Evolutionary conservation across 805 yeast genomes (phyloP).

Genomic region (Kazachstania martiniae): DNA sequence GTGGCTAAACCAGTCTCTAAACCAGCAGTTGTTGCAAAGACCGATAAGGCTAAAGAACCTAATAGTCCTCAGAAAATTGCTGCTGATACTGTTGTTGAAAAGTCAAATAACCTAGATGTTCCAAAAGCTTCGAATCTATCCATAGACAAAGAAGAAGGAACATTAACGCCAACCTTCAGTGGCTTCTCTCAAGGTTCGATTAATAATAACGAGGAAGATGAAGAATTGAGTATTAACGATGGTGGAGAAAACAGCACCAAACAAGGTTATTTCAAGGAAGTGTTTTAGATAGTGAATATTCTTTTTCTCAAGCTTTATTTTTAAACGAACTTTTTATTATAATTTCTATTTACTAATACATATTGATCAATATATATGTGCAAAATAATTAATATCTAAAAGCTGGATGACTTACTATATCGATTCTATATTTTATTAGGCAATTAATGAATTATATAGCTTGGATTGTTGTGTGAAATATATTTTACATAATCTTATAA

Average conservation of each 20-base stretch:
- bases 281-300: slow-evolving; percentile 8
- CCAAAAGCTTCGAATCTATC: background rate
- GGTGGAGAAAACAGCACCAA: background rate
- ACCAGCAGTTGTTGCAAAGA: background rate
- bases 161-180: slow-evolving; percentile 15
- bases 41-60: background rate
- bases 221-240: slow-evolving; percentile 4
- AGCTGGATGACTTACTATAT: too few species aligned
- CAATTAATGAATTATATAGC: too few species aligned
- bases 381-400: too few species aligned
- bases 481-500: too few species aligned
- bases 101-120: slow-evolving; percentile 1
- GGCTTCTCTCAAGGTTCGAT: slow-evolving; percentile 23
- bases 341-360: too few species aligned
- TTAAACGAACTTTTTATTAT: too few species aligned
- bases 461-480: too few species aligned
- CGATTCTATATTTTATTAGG: too few species aligned
- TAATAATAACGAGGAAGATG: slow-evolving; percentile 11
- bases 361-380: too few species aligned
- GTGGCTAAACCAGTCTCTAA: too few species aligned
- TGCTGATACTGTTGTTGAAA: background rate
- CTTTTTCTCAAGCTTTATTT: background rate
- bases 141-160: slow-evolving; percentile 3
- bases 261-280: slow-evolving; percentile 20
- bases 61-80: background rate